Evolutionary conservation across 192 early-diverging fungal species (phyloP), one percentile per base, ranked within the genome.

Genomic region (Backusella liffmaniae): DNA sequence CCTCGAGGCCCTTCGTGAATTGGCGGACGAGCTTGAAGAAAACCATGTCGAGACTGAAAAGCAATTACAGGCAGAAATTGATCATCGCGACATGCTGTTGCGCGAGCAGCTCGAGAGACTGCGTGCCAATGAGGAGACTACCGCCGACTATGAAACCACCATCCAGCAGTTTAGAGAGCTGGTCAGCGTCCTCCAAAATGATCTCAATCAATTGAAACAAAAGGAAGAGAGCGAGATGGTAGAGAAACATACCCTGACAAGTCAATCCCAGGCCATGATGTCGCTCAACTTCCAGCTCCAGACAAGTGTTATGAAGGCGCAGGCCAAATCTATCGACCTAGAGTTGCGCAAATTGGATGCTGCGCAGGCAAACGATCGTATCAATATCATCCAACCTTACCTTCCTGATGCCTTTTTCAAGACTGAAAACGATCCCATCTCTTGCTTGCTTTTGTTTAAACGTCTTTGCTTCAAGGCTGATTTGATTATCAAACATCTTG

Each of bases 11-110:
- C 85, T 98, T 41, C 92, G 93, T 79, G 93, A 93, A 74, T 82
- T 97, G 42, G 94, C 92, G 73, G 95, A 98, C 72, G 95, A 97
- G 81, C 83, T 97, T 77, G 97, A 98, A 77, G 95, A 96, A 76
- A 94, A 91, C 74, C 96, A 96, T 76, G 86, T 95, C 5, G 92
- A 96, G 66, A 94, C 92, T 26, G 93, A 96, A 80, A 91, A 95
- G 69, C 90, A 94, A 42, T 84, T 97, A 66, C 90, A 92, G 70
- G 90, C 88, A 15, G 97, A 97, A 74, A 94, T 95, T 67, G 92
- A 92, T 70, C 83, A 90, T 59, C 94, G 94, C 75, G 91, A 92
- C 53, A 88, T 80, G 23, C 80, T 91, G 29, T 78, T 94, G 23
- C 71, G 87, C 42, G 94, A 91, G 32, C 84, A 89, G n/a, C 66